Evolutionary conservation across 108 stramenopile genomes (phyloP).

Genomic region (Discostella stelligeroides): DNA sequence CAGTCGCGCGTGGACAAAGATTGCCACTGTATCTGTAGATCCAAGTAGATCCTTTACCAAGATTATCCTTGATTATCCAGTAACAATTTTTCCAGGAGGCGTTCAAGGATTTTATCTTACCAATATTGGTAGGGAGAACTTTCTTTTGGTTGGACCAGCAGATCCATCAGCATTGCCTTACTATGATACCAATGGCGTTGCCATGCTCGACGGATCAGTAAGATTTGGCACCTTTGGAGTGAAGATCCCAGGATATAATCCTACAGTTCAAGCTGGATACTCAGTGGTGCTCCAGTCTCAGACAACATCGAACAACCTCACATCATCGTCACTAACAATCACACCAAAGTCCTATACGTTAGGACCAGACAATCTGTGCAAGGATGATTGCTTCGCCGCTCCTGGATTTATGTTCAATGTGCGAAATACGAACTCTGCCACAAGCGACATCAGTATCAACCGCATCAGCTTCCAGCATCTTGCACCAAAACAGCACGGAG

Average conservation of each 20-base stretch:
- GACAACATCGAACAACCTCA: no score
- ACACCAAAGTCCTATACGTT: not conserved
- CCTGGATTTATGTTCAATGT: conserved; percentile 30
- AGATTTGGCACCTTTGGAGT: conserved; percentile 18
- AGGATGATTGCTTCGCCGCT: conserved; percentile 9
- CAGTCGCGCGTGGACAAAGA: conserved; percentile 9
- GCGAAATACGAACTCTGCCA: not conserved
- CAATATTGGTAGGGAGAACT: not conserved
- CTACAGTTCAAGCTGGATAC: conserved; percentile 12
- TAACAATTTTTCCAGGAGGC: not conserved
- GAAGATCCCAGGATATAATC: conserved; percentile 15
- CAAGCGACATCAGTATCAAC: conserved; percentile 4
- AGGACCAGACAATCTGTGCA: not conserved
- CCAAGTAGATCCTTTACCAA: not conserved
- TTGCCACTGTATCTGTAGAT: not conserved
- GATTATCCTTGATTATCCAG: conserved; percentile 12
- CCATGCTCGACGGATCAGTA: conserved; percentile 17
- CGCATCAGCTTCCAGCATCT: conserved; percentile 15
- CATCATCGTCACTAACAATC: not conserved
- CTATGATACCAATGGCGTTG: conserved; percentile 9
- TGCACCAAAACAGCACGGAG: not conserved
- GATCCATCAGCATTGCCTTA: conserved; percentile 2
- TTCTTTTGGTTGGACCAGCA: conserved; percentile 9
- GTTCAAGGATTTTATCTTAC: conserved; percentile 17
- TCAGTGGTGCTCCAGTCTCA: not conserved